A percentile compares a stretch with the other conserved stretches of the same genome.
phyloP scores from a whole-genome alignment of 2,329 filamentous ascomycete genomes.

The Huntiella decipiens region DNA sequence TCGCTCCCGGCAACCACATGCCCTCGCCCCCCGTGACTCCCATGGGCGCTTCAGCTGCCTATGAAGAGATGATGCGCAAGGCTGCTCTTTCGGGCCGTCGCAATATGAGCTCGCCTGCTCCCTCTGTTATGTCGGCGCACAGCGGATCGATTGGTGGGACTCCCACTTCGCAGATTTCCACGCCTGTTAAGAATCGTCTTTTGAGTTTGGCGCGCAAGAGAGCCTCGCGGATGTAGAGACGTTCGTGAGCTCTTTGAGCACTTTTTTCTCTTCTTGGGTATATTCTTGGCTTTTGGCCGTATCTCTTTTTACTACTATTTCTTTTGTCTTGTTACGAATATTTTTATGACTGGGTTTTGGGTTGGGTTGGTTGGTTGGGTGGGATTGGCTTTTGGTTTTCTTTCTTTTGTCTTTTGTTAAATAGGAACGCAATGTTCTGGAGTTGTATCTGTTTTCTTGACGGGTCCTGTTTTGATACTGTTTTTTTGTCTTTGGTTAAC shows the following conservation, averaged over 20 bases:
- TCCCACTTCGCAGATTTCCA: constrained; percentile 6
- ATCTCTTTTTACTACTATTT: background rate
- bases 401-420: constrained; percentile 1
- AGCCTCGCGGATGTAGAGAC: constrained; percentile 3
- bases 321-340: constrained; percentile 4
- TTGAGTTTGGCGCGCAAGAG: constrained; percentile 9
- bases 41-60: constrained; percentile 21
- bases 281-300: too few relatives aligned
- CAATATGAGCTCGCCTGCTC: constrained; percentile 18
- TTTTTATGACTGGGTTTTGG: background rate
- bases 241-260: too few relatives aligned
- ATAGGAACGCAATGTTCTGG: background rate
- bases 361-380: background rate
- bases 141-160: constrained; percentile 2
- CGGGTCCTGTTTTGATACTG: too few relatives aligned
- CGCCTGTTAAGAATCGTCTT: constrained; percentile 11
- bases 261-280: too few relatives aligned
- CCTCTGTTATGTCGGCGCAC: constrained; percentile 9
- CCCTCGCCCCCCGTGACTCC: constrained; percentile 10
- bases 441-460: background rate
- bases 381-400: background rate
- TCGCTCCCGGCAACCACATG: background rate
- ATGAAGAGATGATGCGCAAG: constrained; percentile 29
- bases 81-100: constrained; percentile 24
- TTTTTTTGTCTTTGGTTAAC: background rate